Percentiles rank a stretch among this genome's conserved stretches.
Conservation (phyloP, 345 rosid genomes). For the Conringia planisiliqua region DNA sequence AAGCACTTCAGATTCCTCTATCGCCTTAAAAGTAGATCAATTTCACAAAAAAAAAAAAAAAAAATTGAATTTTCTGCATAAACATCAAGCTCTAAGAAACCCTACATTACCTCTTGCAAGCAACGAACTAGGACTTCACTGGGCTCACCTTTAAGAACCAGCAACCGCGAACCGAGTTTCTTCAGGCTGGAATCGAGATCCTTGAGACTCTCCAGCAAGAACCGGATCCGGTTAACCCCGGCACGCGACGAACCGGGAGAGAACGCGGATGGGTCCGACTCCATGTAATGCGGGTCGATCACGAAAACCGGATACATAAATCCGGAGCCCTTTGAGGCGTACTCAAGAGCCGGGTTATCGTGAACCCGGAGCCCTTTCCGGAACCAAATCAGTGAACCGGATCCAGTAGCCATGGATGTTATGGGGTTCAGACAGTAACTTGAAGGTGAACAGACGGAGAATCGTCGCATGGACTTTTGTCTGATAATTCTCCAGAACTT, state of each 20-base stretch:
- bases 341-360: constrained; percentile 84
- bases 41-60: background rate
- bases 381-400: constrained; percentile 83
- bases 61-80: background rate
- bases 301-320: constrained; percentile 76
- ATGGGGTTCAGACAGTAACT: constrained; percentile 11
- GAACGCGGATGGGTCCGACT: constrained; percentile 57
- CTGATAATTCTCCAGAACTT: background rate
- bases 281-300: constrained; percentile 87
- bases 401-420: constrained; percentile 42
- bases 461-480: constrained; percentile 6
- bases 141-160: constrained; percentile 65
- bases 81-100: background rate
- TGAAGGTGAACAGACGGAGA: constrained; percentile 9
- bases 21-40: background rate
- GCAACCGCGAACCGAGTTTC: constrained; percentile 61
- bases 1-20: background rate
- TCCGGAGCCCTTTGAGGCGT: constrained; percentile 49
- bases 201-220: constrained; percentile 69
- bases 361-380: constrained; percentile 90
- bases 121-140: constrained; percentile 61
- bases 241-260: constrained; percentile 75
- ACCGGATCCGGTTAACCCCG: constrained; percentile 74
- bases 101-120: constrained; percentile 55
- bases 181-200: constrained; percentile 63